Percentiles rank a stretch among this genome's conserved stretches.
phyloP scores from a whole-genome alignment of 2,329 filamentous ascomycete species.

The Bipolaris gigantea region DNA sequence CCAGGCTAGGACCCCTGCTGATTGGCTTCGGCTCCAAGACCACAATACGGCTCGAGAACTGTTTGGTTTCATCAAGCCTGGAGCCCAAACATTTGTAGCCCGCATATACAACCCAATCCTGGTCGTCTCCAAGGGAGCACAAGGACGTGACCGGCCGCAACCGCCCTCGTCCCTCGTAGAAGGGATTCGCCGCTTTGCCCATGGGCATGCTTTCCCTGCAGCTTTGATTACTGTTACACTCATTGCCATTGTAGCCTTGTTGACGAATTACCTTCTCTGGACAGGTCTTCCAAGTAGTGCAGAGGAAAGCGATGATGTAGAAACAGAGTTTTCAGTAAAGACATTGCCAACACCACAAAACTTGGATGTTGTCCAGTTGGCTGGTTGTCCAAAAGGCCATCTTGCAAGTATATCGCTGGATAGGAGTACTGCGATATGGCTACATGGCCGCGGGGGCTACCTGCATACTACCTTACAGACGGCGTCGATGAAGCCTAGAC shows the following conservation, averaged over 20 bases:
- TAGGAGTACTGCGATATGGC: constrained; percentile 67
- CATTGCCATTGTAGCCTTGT: constrained; percentile 65
- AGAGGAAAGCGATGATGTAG: constrained; percentile 52
- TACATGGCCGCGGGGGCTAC: constrained; percentile 36
- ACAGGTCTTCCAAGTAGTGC: constrained; percentile 56
- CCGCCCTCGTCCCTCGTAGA: constrained; percentile 56
- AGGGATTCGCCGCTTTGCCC: constrained; percentile 51
- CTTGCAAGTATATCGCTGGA: constrained; percentile 73
- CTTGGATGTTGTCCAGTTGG: constrained; percentile 69
- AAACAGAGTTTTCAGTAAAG: constrained; percentile 61
- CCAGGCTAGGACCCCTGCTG: constrained; percentile 72
- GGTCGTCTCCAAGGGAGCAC: constrained; percentile 69
- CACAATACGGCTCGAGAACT: constrained; percentile 77
- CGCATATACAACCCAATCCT: constrained; percentile 74
- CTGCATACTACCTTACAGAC: constrained; percentile 36
- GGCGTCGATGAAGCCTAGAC: constrained; percentile 37
- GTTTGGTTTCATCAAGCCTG: constrained; percentile 73
- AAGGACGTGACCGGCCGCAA: constrained; percentile 60
- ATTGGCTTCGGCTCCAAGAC: constrained; percentile 77
- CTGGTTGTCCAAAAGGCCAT: constrained; percentile 64
- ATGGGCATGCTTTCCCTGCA: constrained; percentile 71
- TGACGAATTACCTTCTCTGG: constrained; percentile 76
- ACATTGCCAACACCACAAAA: constrained; percentile 65
- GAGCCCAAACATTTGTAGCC: constrained; percentile 70
- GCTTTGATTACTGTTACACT: constrained; percentile 64